Evolutionary conservation across 2,329 filamentous ascomycete genomes (phyloP).

Genomic region (Elsinoe batatas): DNA sequence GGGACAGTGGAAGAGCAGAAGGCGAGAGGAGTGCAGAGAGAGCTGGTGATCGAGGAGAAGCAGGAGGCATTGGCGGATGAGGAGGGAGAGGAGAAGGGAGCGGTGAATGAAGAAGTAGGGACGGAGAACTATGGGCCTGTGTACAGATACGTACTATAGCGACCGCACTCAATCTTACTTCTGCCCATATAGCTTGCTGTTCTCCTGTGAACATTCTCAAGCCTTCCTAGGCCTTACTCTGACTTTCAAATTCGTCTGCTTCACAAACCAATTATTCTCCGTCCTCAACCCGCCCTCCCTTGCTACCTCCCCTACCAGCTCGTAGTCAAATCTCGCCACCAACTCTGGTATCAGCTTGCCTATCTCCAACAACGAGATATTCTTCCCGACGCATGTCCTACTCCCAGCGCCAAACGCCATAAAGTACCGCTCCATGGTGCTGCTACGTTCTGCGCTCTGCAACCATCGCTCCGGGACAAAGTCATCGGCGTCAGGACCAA

Average conservation of each 20-base stretch:
- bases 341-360: constrained; percentile 24
- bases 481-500: constrained; percentile 28
- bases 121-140: constrained; percentile 24
- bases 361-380: constrained; percentile 24
- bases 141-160: constrained; percentile 20
- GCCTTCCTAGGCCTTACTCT: constrained; percentile 5
- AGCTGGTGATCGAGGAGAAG: constrained; percentile 1
- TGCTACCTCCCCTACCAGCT: neutral
- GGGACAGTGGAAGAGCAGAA: constrained; percentile 24
- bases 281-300: neutral
- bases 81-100: constrained; percentile 13
- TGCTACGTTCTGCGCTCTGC: constrained; percentile 20
- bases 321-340: constrained; percentile 18
- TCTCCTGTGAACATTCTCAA: neutral
- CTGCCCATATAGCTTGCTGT: neutral
- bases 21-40: constrained; percentile 16
- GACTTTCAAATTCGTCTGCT: constrained; percentile 6
- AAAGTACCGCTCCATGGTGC: constrained; percentile 17
- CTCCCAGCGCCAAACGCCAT: constrained; percentile 28
- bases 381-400: constrained; percentile 27
- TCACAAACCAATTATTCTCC: constrained; percentile 13
- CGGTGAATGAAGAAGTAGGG: constrained; percentile 15
- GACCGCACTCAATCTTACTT: no score
- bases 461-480: constrained; percentile 41
- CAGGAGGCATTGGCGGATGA: constrained; percentile 15